phyloP scores from a whole-genome alignment of 495 filamentous ascomycete species.

The Chlorociboria aeruginascens region DNA sequence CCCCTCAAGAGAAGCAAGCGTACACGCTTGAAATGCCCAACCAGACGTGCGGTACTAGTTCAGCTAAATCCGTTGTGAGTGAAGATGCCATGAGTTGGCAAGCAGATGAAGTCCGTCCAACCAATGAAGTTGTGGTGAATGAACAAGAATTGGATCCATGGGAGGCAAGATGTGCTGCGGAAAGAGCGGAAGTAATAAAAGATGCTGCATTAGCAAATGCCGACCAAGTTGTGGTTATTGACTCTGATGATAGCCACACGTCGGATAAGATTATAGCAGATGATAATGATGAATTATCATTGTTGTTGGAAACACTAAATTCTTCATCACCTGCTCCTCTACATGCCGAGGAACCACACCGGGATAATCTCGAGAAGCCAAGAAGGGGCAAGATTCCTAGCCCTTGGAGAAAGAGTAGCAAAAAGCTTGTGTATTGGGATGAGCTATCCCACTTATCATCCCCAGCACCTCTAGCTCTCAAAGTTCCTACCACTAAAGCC shows the following conservation, averaged over 20 bases:
- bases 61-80: constrained; percentile 2
- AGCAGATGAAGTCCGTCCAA: constrained; percentile 11
- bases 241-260: constrained; percentile 11
- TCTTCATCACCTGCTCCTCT: constrained; percentile 17
- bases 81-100: constrained; percentile 23
- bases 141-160: constrained; percentile 1
- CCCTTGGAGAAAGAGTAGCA: constrained; percentile 29
- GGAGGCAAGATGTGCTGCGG: constrained; percentile 10
- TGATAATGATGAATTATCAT: constrained; percentile 22
- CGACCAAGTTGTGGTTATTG: constrained; percentile 15
- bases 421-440: constrained; percentile 18
- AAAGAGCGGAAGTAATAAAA: constrained; percentile 12
- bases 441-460: constrained; percentile 14
- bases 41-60: constrained; percentile 1
- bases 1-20: constrained; percentile 3
- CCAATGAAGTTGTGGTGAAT: neutral
- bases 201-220: constrained; percentile 8
- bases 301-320: constrained; percentile 18
- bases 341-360: neutral
- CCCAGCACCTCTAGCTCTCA: neutral
- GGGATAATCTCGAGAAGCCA: constrained; percentile 12
- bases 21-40: constrained; percentile 12
- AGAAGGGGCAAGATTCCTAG: constrained; percentile 31
- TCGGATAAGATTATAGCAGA: neutral
- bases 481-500: neutral